Base-by-base conservation (phyloP, 306 rosid species). In the Biancaea sappan region DNA sequence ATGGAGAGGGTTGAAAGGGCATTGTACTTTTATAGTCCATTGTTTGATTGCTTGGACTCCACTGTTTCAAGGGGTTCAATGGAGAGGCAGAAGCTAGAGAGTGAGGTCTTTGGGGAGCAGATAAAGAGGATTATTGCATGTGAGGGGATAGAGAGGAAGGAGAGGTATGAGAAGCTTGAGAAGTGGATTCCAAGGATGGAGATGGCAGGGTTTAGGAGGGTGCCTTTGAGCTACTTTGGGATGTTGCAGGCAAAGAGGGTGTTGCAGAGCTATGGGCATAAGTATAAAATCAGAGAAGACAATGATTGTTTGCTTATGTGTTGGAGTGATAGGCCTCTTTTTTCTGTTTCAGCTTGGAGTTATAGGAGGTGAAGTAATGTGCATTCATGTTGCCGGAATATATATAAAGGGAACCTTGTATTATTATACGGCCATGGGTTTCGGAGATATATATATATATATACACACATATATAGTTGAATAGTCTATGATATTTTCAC, bases 11-110 rank as follows among this genome's bases (percentile, higher is more conserved):
- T 89, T 26, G 50, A 71, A 25, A 80, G 72, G 60, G 92, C 96
- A 24, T 31, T 92, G 65, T 6, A 84, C 62, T 89, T 81, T 13
- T 92, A 86, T 21, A 84, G 82, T 9, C 83, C 97, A 43, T 31
- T 92, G 56, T 89, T 92, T 75, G 93, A 89, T 61, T 88, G 91
- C 78, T 84, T 92, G 83, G 90, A 89, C 22, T 83, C 93, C 3
- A 81, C 88, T 1, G 79, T 82, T 21, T 38, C 91, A 0, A 75
- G 83, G 72, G 58, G 80, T 21, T 26, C 81, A 0, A 18, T 81
- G 14, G 82, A 85, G 28, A 65, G 88, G 26, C 86, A 74, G 29
- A 69, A 79, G 65, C 53, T 92, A 22, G 97, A 92, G 88, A 87
- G 87, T 76, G 77, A 83, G 91, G 59, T 92, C 2, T 74, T 89